Conservation (phyloP, 306 rosid genomes). For the Mucuna pruriens region DNA sequence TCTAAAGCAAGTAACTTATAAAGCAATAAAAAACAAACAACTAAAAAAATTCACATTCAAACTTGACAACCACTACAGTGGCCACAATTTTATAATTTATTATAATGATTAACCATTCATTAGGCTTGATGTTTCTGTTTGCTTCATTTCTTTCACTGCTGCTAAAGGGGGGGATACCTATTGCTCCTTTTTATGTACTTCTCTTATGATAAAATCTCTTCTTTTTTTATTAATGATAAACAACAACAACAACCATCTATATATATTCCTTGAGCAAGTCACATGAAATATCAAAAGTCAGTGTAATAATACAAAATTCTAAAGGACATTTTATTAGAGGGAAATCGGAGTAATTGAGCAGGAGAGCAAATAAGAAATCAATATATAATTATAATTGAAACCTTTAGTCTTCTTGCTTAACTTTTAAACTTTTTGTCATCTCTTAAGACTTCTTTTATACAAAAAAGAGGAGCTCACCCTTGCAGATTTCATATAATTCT, state of each 20-base stretch:
- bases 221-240: neutral
- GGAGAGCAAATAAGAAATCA: neutral
- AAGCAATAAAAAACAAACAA: neutral
- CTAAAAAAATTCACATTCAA: neutral
- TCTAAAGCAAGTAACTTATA: neutral
- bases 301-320: neutral
- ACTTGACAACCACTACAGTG: neutral
- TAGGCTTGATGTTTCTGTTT: neutral
- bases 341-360: neutral
- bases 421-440: neutral
- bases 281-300: neutral
- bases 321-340: neutral
- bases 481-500: constrained; percentile 64
- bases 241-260: neutral
- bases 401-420: neutral
- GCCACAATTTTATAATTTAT: neutral
- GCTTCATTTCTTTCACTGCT: neutral
- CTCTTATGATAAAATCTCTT: neutral
- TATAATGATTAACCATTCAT: constrained; percentile 15
- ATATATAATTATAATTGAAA: neutral
- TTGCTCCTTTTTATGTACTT: neutral
- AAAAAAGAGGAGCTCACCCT: constrained; percentile 62
- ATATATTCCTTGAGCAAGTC: neutral
- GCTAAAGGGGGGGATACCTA: constrained; percentile 8
- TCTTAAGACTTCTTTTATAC: neutral